phyloP scores from a whole-genome alignment of 1,139 yeast genomes.

The Wickerhamiella infanticola region DNA sequence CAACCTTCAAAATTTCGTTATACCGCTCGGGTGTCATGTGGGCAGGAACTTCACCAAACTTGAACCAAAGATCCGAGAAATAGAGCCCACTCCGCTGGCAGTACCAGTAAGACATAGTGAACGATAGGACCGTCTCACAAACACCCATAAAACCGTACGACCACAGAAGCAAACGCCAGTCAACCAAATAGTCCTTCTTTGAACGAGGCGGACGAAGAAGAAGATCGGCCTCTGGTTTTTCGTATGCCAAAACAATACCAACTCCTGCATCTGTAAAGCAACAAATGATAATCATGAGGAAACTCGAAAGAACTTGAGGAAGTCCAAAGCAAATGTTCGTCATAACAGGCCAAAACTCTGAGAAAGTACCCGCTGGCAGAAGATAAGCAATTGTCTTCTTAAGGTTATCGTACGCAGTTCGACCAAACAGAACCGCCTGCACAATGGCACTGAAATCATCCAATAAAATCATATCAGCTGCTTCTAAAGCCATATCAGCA shows the following conservation, averaged over 20 bases:
- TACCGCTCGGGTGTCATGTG: conserved; percentile 17
- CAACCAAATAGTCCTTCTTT: conserved; percentile 32
- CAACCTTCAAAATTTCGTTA: conserved; percentile 21
- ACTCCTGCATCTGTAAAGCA: conserved; percentile 33
- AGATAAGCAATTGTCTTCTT: conserved; percentile 36
- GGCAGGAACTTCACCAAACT: conserved; percentile 26
- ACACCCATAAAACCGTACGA: conserved; percentile 34
- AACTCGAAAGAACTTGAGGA: conserved; percentile 37
- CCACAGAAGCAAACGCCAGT: conserved; percentile 30
- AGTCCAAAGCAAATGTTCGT: conserved; percentile 35
- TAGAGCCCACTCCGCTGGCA: conserved; percentile 26
- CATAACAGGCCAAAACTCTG: conserved; percentile 40
- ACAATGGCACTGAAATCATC: conserved; percentile 31
- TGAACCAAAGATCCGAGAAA: conserved; percentile 26
- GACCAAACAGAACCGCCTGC: conserved; percentile 30
- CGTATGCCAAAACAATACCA: conserved; percentile 33
- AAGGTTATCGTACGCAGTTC: conserved; percentile 38
- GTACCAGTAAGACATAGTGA: conserved; percentile 30
- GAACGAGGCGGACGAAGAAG: conserved; percentile 32
- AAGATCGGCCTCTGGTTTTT: conserved; percentile 32
- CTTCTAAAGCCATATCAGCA: conserved; percentile 44
- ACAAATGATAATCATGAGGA: conserved; percentile 37
- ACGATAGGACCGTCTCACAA: conserved; percentile 30
- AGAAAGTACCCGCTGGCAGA: conserved; percentile 39
- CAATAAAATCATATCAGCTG: conserved; percentile 36